Evolutionary conservation across 208 protist species (phyloP).

Genomic region (Trypanosoma boissoni): DNA sequence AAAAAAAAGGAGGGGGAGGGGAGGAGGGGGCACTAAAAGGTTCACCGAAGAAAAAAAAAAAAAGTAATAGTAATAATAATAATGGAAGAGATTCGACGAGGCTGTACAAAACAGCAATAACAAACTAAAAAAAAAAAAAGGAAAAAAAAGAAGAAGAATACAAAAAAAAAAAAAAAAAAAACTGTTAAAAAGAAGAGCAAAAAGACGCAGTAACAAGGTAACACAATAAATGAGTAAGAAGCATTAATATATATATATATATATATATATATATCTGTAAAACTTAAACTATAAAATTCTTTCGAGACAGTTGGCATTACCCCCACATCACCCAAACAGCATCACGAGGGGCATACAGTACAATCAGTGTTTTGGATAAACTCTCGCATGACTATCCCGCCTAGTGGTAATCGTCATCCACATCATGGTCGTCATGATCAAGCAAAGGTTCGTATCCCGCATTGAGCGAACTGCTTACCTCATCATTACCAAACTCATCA

Average conservation of each 20-base stretch:
- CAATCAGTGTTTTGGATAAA: no score
- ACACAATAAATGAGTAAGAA: slow-evolving; percentile 3
- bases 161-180: slow-evolving; percentile 8
- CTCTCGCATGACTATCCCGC: not conserved
- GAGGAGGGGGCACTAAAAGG: no score
- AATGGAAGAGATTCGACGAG: no score
- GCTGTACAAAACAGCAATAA: not conserved
- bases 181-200: slow-evolving; percentile 3
- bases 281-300: not conserved
- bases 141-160: slow-evolving; percentile 8
- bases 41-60: no score
- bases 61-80: no score
- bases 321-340: no score
- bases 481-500: not conserved
- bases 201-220: not conserved
- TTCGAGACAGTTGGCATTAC: not conserved
- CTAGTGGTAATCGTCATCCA: not conserved
- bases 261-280: not conserved
- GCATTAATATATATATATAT: not conserved
- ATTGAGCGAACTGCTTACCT: not conserved
- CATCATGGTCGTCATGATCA: slow-evolving; percentile 10
- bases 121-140: not conserved
- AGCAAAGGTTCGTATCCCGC: slow-evolving; percentile 18
- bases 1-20: no score
- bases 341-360: no score